Conservation (phyloP, 176 grass and related monocot species). For the Rhynchospora pubera region DNA sequence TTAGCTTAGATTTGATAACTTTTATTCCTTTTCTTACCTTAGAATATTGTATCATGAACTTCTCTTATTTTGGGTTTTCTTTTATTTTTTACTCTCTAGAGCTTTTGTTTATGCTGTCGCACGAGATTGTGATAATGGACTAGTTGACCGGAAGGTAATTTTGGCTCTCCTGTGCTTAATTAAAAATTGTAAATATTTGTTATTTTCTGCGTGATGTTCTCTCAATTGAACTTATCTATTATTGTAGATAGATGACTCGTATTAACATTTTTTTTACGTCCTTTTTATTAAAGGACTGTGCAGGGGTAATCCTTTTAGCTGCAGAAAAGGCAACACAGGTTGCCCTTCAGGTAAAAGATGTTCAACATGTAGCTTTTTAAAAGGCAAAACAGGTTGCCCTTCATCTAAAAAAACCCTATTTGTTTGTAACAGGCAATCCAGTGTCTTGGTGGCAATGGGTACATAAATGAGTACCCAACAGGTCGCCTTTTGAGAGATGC, state of each 20-base stretch:
- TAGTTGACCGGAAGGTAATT: slow-evolving; percentile 77
- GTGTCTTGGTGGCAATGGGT: slow-evolving; percentile 94
- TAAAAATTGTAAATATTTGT: background rate
- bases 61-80: background rate
- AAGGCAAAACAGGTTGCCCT: too few relatives aligned
- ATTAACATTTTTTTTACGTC: background rate
- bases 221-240: background rate
- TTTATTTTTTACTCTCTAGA: slow-evolving; percentile 32
- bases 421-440: slow-evolving; percentile 72
- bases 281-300: slow-evolving; percentile 61
- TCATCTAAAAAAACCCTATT: background rate
- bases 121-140: slow-evolving; percentile 82
- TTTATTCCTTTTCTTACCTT: background rate
- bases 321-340: slow-evolving; percentile 97
- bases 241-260: slow-evolving; percentile 12
- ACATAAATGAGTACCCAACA: slow-evolving; percentile 92
- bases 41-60: background rate
- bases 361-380: background rate
- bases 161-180: background rate
- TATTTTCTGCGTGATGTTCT: background rate
- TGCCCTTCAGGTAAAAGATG: slow-evolving; percentile 65
- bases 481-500: slow-evolving; percentile 98
- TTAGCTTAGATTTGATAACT: slow-evolving; percentile 22
- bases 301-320: slow-evolving; percentile 81
- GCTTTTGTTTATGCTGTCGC: slow-evolving; percentile 97